Percentiles rank a stretch among this genome's conserved stretches.
Conservation (phyloP, 192 early-diverging fungal species). For the Gonapodya sp. region DNA sequence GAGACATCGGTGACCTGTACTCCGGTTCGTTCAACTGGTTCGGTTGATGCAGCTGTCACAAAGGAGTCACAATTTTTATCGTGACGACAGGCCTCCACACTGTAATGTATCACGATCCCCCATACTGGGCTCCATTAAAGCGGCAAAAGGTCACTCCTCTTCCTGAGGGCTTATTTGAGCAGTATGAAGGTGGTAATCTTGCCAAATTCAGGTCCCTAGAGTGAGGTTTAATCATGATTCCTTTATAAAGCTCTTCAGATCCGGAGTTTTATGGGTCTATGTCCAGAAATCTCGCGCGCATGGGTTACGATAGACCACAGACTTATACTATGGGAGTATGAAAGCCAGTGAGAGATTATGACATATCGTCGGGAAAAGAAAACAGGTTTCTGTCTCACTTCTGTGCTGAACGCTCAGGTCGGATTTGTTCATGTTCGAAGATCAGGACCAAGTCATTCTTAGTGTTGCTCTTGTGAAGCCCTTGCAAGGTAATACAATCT, state of each 20-base stretch:
- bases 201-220: not conserved
- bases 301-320: constrained; percentile 88
- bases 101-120: not conserved
- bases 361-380: constrained; percentile 15
- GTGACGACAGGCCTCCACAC: constrained; percentile 30
- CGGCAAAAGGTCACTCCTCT: constrained; percentile 27
- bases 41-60: constrained; percentile 48
- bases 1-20: not conserved
- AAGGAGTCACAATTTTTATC: constrained; percentile 68
- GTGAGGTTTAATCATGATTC: constrained; percentile 9
- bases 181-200: constrained; percentile 50
- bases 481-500: constrained; percentile 34
- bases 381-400: not conserved
- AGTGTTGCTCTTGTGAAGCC: constrained; percentile 74
- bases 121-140: not conserved
- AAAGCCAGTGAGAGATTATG: constrained; percentile 40
- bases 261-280: constrained; percentile 79
- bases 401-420: constrained; percentile 18
- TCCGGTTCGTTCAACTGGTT: too few relatives aligned
- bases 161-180: constrained; percentile 64
- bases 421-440: constrained; percentile 65
- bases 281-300: constrained; percentile 78
- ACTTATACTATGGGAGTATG: constrained; percentile 88
- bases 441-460: constrained; percentile 82
- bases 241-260: constrained; percentile 44